phyloP scores from a whole-genome alignment of 345 rosid species.

The Heritiera fomes region DNA sequence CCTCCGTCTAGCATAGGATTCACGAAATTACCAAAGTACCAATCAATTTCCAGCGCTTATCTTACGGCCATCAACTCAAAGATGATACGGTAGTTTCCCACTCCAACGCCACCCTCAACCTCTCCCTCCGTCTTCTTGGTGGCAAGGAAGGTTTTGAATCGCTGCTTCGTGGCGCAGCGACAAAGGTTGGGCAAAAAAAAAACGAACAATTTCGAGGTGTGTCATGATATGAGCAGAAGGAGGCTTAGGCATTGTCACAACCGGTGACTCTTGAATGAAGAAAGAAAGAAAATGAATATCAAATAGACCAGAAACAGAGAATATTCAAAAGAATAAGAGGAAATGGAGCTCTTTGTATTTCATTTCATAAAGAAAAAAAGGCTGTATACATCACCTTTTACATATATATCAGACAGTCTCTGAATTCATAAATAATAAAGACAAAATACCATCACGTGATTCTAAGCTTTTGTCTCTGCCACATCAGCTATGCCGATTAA shows the following conservation, averaged over 20 bases:
- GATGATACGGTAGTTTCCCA: constrained; percentile 40
- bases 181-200: constrained; percentile 96
- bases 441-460: too few species aligned
- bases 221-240: constrained; percentile 95
- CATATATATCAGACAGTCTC: too few species aligned
- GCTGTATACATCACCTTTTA: too few species aligned
- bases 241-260: constrained; percentile 76
- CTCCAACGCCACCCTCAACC: constrained; percentile 59
- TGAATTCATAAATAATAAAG: too few species aligned
- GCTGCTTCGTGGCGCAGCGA: constrained; percentile 88
- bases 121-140: constrained; percentile 69
- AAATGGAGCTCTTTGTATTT: too few species aligned
- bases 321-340: too few species aligned
- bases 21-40: constrained; percentile 71
- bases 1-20: constrained; percentile 61
- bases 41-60: constrained; percentile 56
- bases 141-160: constrained; percentile 98
- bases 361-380: too few species aligned
- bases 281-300: too few species aligned
- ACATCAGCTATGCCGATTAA: too few species aligned
- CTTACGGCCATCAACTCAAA: constrained; percentile 58
- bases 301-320: too few species aligned
- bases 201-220: constrained; percentile 91
- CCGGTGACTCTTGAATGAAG: too few species aligned
- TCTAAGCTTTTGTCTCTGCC: too few species aligned